Base-by-base conservation (phyloP, 805 yeast species). In the Zygoascus biomembranicola region DNA sequence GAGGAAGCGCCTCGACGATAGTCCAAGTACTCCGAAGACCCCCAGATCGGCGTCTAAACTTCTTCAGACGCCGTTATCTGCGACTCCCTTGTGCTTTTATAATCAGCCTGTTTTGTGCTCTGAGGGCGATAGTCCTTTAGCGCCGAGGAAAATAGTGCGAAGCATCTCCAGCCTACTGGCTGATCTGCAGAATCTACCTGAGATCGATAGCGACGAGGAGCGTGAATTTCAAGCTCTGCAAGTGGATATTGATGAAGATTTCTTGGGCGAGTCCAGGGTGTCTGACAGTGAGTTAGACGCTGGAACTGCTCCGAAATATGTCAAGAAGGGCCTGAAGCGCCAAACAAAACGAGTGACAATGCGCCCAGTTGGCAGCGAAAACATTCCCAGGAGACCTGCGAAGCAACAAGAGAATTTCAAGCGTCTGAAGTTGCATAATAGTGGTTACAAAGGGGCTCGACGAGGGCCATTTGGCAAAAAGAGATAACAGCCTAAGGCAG, bases 241-340 rank as follows among this genome's bases (percentile, higher is more conserved):
- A 39, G 51, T 31, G 8, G 51, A 44, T 20, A 16, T 46, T 2
- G 46, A 45, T 19, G 52, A 43, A n/a, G 60, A 57, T 37, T 58
- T 57, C 8, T 35, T 52, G 42, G 60, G 61, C 45, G 49, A 50
- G 14, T 58, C 47, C 2, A 62, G 56, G 14, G 63, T 53, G 8
- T 58, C 56, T 10, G 63, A 58, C 20, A 59, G 52, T 43, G 62
- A 53, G 9, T 59, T 57, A 10, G 56, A 16, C 44, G 32, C 37
- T 13, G 44, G n/a, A 44, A 23, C 5, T 26, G 45, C 9, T 31
- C 63, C 49, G 56, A 66, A 63, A 39, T 65, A 68, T 57, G 70
- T 69, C 57, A 70, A 69, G 59, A 67, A 55, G 52, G 71, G 62
- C 8, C 70, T 68, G 14, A 67, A 73, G 50, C 65, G 71, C 52